Conservation (phyloP, 1,284 basidiomycete genomes). For the Gomphus bonarii region DNA sequence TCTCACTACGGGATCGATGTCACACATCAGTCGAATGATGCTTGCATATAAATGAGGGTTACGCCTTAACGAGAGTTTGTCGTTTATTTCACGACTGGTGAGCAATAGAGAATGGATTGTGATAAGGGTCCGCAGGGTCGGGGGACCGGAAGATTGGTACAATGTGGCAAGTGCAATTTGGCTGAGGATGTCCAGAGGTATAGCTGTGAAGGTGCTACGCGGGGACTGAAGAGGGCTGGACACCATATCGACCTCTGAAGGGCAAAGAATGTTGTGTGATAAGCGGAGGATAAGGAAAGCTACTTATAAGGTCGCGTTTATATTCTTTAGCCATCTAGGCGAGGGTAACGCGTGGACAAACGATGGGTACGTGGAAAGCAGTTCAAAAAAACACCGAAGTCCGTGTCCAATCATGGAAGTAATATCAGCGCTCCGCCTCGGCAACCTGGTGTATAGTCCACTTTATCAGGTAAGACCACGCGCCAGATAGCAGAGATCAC, state of each 20-base stretch:
- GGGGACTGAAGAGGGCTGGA: neutral
- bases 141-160: neutral
- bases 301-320: neutral
- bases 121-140: neutral
- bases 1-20: conserved; percentile 41
- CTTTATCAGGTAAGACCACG: neutral
- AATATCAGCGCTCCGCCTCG: neutral
- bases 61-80: conserved; percentile 29
- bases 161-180: neutral
- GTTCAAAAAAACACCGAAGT: neutral
- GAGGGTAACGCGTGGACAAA: neutral
- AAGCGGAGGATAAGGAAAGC: neutral
- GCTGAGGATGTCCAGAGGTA: conserved; percentile 1
- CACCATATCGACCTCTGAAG: neutral
- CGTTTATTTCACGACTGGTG: neutral
- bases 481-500: neutral
- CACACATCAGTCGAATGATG: conserved; percentile 55
- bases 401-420: neutral
- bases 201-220: neutral
- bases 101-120: conserved; percentile 8
- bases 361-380: neutral
- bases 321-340: neutral
- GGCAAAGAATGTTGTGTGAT: neutral
- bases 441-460: neutral
- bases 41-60: conserved; percentile 50